Evolutionary conservation across 495 filamentous ascomycete genomes (phyloP), one percentile per base, ranked within the genome.

Genomic region (Aspergillus baeticus): DNA sequence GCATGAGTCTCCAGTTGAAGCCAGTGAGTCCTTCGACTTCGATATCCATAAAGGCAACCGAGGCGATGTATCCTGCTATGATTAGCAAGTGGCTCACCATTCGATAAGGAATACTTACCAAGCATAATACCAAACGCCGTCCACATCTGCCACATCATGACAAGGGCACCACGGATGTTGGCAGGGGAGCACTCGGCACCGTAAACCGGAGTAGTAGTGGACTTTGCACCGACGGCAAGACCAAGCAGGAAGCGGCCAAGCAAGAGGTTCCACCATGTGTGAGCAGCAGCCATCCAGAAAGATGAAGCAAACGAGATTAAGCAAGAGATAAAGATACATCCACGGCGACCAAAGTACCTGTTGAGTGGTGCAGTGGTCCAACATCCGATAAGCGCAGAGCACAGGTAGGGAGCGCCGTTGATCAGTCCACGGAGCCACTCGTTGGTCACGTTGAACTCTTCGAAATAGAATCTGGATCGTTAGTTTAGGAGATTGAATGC

Each of bases 41-140:
- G 8, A 75, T 54, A 20, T 64, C 56, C 64, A 72, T 69, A 65
- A 93, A 88, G 34, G 84, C 87, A 5, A 92, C 77, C 55, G 85
- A 87, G 58, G 85, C 81, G 34, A 85, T 80, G 58, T 87, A 89
- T 15, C 90, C 47, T 38, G 11, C 5, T 14, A 5, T 1, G 8
- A 14, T 45, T 11, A 45, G 22, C 5, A 45, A 22, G 41, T 23
- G 14, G 20, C 38, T 5, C 7, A 1, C 38, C 2, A 35, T n/a
- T n/a, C n/a, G n/a, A 7, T 18, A 36, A 10, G 21, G 2, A 10
- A 21, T 14, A 36, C 82, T 65, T 13, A 88, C 75, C 89, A n/a
- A 92, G 54, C 82, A 92, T 87, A 58, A 92, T 91, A 7, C 89
- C 89, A 61, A 91, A 91, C 3, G 88, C 89, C 6, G 87, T 90